Evolutionary conservation across 257 asterid genomes (phyloP), one percentile per base, ranked within the genome.

Genomic region (Przewalskia tangutica): DNA sequence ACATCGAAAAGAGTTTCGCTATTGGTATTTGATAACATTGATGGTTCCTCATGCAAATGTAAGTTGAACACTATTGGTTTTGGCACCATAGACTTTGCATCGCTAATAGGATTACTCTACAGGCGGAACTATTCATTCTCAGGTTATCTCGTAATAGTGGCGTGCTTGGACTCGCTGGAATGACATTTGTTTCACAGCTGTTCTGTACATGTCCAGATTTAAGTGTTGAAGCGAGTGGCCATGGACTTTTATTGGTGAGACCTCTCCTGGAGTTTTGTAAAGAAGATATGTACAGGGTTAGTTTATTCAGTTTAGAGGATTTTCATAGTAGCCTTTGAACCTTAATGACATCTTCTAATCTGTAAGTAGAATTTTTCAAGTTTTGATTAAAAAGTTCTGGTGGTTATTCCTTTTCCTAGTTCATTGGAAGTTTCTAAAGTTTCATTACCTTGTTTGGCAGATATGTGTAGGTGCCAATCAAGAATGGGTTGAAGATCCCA

Each of bases 401-500:
- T 58, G 51, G 56, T 77, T 16, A 34, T 34, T 71, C 9, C 36
- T 34, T 62, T 56, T 70, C 55, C 50, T 65, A 16, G 16, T 38
- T 44, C 75, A 54, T 34, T 59, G 16, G 13, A 66, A 77, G 55
- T 54, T 66, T 75, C 50, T 81, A 65, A 70, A 27, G 11, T 66
- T 60, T 38, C 40, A 34, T 32, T 50, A 20, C 51, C 77, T 64
- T 81, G 65, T 81, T 78, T 84, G 88, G 85, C 92, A 95, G 97
- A 90, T 94, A 84, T 95, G 98, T 82, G 86, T 66, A 82, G 90
- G 86, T 77, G 89, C 85, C 79, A 87, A 90, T 87, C 98, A 87
- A 84, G 89, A 87, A 81, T 95, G 98, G 97, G 95, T 95, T 81
- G 99, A 94, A 87, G 99, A 95, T 89, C 98, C 98, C 51, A 94